phyloP scores from a whole-genome alignment of 345 rosid species.

The Salix caprea region DNA sequence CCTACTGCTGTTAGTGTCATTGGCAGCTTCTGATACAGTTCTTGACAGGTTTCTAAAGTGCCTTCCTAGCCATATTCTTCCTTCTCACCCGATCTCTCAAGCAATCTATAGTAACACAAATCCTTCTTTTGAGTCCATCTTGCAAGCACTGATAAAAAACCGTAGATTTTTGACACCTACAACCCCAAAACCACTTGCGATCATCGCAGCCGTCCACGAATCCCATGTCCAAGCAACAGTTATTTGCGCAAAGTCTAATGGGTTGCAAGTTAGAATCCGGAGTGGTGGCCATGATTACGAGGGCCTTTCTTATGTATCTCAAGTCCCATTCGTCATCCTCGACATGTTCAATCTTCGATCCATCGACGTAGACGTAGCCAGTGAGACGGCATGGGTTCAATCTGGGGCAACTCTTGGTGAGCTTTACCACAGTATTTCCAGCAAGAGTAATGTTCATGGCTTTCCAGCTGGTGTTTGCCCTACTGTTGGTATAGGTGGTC shows the following conservation, averaged over 20 bases:
- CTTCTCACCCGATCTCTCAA: not conserved
- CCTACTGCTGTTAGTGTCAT: not conserved
- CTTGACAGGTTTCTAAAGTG: not conserved
- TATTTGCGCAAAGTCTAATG: not conserved
- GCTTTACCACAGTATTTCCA: not conserved
- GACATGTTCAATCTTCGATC: not conserved
- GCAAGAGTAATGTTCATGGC: not conserved
- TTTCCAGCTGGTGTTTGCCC: slow-evolving; percentile 3
- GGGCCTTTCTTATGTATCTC: not conserved
- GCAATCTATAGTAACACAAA: not conserved
- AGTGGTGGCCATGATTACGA: slow-evolving; percentile 8
- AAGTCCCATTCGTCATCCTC: not conserved
- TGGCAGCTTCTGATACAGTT: not conserved
- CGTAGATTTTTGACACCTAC: not conserved
- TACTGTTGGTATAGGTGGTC: not conserved
- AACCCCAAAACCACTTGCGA: not conserved
- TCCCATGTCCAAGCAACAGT: slow-evolving; percentile 14
- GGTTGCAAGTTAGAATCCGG: slow-evolving; percentile 3
- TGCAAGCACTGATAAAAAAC: not conserved
- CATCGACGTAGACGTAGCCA: not conserved
- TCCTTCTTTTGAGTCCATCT: not conserved
- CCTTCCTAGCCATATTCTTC: not conserved
- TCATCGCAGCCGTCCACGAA: not conserved
- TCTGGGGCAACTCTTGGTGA: not conserved
- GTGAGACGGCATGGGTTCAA: not conserved